Evolutionary conservation across 2,329 filamentous ascomycete species (phyloP).

Genomic region (Trichoderma sp.): DNA sequence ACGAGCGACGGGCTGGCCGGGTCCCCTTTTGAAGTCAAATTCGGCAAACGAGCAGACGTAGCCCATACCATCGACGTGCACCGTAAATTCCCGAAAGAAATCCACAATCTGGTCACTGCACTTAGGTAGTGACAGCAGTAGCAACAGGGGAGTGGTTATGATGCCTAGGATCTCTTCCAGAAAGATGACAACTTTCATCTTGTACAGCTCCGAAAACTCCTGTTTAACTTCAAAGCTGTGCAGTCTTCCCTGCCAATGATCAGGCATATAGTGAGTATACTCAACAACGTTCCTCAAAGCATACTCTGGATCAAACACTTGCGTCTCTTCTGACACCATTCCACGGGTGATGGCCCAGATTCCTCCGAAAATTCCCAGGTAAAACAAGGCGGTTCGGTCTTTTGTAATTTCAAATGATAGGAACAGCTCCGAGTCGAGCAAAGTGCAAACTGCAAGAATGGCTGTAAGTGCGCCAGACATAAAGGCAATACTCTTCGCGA

Average conservation of each 20-base stretch:
- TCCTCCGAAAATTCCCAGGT: constrained; percentile 77
- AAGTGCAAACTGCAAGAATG: constrained; percentile 77
- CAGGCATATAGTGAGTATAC: constrained; percentile 88
- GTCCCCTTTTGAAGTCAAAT: constrained; percentile 90
- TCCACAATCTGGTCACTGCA: constrained; percentile 93
- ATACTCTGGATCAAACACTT: constrained; percentile 89
- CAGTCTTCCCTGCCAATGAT: constrained; percentile 84
- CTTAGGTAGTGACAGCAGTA: constrained; percentile 82
- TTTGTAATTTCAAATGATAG: constrained; percentile 88
- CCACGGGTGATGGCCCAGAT: constrained; percentile 84
- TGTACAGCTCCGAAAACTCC: constrained; percentile 88
- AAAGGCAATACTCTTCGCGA: constrained; percentile 83
- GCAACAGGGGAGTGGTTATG: constrained; percentile 84
- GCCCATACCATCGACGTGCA: constrained; percentile 93
- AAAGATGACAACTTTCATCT: constrained; percentile 90
- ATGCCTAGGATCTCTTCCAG: constrained; percentile 91
- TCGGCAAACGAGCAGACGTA: constrained; percentile 97
- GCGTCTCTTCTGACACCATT: constrained; percentile 81
- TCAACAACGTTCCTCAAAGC: constrained; percentile 86
- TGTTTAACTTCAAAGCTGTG: constrained; percentile 91
- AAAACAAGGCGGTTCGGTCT: constrained; percentile 88
- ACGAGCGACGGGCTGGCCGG: constrained; percentile 47
- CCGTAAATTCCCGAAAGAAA: constrained; percentile 96
- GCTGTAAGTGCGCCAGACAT: constrained; percentile 83
- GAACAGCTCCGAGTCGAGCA: constrained; percentile 90